phyloP scores from a whole-genome alignment of 2,329 filamentous ascomycete species.

The Colletotrichum filicis region DNA sequence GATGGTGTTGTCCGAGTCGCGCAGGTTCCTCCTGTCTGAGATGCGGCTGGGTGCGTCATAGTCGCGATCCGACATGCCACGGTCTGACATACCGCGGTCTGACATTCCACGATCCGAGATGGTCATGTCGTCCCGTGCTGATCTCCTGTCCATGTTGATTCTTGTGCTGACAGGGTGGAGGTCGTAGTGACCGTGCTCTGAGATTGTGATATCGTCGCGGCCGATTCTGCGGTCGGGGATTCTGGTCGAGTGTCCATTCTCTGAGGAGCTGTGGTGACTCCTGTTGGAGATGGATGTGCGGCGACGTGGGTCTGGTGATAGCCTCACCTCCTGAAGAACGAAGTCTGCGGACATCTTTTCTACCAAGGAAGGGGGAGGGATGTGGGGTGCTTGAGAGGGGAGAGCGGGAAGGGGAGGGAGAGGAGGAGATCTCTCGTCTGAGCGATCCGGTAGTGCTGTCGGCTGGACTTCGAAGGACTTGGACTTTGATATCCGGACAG shows the following conservation, averaged over 20 bases:
- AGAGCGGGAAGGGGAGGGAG: constrained; percentile 25
- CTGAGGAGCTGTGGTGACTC: constrained; percentile 34
- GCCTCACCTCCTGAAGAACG: constrained; percentile 32
- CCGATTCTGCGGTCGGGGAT: constrained; percentile 30
- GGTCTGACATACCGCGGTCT: background rate
- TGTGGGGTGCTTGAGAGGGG: constrained; percentile 35
- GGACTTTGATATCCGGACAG: constrained; percentile 41
- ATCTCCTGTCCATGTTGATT: constrained; percentile 14
- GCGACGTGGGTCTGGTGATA: constrained; percentile 35
- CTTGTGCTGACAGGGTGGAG: constrained; percentile 7
- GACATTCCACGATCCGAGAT: constrained; percentile 9
- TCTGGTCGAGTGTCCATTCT: constrained; percentile 30
- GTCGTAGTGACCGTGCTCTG: constrained; percentile 36
- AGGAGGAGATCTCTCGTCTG: background rate
- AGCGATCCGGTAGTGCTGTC: background rate
- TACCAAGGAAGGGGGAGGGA: constrained; percentile 32
- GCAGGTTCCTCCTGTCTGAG: constrained; percentile 34
- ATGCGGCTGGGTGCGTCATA: constrained; percentile 28
- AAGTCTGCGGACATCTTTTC: constrained; percentile 36
- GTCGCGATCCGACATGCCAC: constrained; percentile 13
- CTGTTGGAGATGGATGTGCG: constrained; percentile 42
- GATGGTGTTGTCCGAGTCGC: constrained; percentile 41
- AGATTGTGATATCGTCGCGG: constrained; percentile 34
- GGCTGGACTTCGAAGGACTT: constrained; percentile 42
- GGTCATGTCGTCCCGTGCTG: constrained; percentile 14